These are phyloP conservation scores for Dichotomocladium elegans DNA, from an alignment of 371 early-diverging fungal species.

Conservation along the genomic window DNA sequence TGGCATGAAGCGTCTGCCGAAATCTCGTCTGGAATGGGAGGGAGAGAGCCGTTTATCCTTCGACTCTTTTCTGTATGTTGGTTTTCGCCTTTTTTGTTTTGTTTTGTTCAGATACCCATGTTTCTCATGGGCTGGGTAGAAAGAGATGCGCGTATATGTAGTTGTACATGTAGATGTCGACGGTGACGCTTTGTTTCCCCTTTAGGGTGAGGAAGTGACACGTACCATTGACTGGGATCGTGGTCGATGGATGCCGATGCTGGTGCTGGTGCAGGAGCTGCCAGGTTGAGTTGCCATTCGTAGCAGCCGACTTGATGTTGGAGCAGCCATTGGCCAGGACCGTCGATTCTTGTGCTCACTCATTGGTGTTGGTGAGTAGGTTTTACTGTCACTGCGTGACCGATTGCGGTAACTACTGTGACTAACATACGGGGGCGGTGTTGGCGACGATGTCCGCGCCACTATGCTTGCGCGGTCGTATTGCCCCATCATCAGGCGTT, in stretches of 20 bases:
- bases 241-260: background rate
- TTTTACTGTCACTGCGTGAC: conserved; percentile 1
- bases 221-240: conserved; percentile 11
- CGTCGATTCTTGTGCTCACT: background rate
- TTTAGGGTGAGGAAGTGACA: conserved; percentile 6
- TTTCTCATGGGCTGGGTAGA: no score
- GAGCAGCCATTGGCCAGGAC: conserved; percentile 6
- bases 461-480: background rate
- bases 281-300: conserved; percentile 7
- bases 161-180: background rate
- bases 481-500: conserved; percentile 1
- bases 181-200: background rate
- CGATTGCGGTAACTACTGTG: background rate
- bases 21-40: no score
- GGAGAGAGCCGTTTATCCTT: no score
- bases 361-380: background rate
- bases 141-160: background rate
- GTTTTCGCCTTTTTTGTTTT: no score
- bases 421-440: background rate
- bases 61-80: no score
- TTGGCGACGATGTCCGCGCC: background rate
- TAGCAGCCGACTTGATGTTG: conserved; percentile 4
- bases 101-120: no score
- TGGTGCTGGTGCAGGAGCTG: background rate
- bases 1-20: no score